Evolutionary conservation across 176 grass and related monocot genomes (phyloP).

Genomic region (Bromus sterilis): DNA sequence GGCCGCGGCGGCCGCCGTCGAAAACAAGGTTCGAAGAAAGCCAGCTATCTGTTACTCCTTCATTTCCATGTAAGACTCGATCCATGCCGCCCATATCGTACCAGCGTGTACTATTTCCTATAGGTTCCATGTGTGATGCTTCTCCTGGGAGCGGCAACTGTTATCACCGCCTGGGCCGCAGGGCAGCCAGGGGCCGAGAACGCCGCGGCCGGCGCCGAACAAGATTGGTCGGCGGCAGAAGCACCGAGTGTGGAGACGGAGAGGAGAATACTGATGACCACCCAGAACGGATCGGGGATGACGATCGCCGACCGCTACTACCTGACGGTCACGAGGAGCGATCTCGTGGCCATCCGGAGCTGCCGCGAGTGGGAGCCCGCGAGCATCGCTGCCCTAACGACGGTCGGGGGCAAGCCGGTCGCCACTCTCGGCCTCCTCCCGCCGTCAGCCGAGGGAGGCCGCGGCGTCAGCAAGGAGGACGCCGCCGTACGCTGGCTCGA

Average conservation of each 20-base stretch:
- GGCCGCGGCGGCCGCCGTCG: background rate
- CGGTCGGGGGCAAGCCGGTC: slow-evolving; percentile 12
- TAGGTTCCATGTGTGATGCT: background rate
- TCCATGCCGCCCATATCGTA: no score
- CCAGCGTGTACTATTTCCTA: background rate
- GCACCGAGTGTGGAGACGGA: slow-evolving; percentile 12
- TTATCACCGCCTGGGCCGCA: background rate
- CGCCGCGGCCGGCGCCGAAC: background rate
- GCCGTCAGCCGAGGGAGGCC: background rate
- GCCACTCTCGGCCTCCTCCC: slow-evolving; percentile 39
- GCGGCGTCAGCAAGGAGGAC: background rate
- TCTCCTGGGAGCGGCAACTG: background rate
- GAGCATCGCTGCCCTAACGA: background rate
- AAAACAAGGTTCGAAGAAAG: background rate
- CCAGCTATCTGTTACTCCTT: background rate
- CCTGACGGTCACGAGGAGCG: background rate
- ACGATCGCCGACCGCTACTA: background rate
- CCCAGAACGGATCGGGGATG: background rate
- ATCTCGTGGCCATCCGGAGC: slow-evolving; percentile 22
- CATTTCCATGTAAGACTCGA: background rate
- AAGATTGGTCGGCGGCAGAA: background rate
- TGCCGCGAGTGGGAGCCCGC: slow-evolving; percentile 33
- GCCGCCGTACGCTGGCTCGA: slow-evolving; percentile 14
- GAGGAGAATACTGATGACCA: background rate
- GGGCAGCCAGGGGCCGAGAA: background rate